These are phyloP conservation scores for Ustilago crameri DNA, from an alignment of 1,284 basidiomycete species.

Conservation along the genomic window DNA sequence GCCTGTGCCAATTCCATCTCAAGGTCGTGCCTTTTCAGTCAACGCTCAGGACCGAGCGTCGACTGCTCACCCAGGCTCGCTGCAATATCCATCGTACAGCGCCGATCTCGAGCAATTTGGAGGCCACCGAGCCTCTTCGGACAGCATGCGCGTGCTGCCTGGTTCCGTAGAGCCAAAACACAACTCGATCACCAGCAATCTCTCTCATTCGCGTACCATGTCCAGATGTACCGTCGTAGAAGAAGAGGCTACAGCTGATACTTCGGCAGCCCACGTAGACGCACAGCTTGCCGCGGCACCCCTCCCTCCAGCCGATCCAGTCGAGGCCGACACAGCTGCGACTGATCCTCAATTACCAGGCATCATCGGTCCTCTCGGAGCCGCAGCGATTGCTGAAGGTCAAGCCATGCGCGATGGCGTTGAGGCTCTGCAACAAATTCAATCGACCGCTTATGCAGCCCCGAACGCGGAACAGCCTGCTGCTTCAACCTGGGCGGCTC, in stretches of 20 bases:
- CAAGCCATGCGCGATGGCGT: constrained; percentile 10
- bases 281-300: constrained; percentile 2
- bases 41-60: background rate
- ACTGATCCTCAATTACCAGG: constrained; percentile 26
- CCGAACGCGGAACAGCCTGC: background rate
- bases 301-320: background rate
- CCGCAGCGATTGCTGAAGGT: constrained; percentile 18
- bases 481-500: constrained; percentile 17
- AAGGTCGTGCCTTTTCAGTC: background rate
- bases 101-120: constrained; percentile 36
- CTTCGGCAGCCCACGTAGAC: constrained; percentile 11
- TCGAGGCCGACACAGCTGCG: constrained; percentile 2
- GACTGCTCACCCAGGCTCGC: constrained; percentile 5
- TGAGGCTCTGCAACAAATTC: background rate
- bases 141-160: constrained; percentile 47
- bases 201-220: constrained; percentile 12
- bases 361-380: constrained; percentile 20
- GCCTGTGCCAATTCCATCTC: constrained; percentile 25
- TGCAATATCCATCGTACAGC: constrained; percentile 33
- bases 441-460: background rate
- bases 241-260: constrained; percentile 11
- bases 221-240: constrained; percentile 9
- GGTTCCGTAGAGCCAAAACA: constrained; percentile 37
- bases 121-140: constrained; percentile 30
- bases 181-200: constrained; percentile 4